These are phyloP conservation scores for Selenicereus undatus DNA, from an alignment of 148 eudicot species.

Conservation along the genomic window DNA sequence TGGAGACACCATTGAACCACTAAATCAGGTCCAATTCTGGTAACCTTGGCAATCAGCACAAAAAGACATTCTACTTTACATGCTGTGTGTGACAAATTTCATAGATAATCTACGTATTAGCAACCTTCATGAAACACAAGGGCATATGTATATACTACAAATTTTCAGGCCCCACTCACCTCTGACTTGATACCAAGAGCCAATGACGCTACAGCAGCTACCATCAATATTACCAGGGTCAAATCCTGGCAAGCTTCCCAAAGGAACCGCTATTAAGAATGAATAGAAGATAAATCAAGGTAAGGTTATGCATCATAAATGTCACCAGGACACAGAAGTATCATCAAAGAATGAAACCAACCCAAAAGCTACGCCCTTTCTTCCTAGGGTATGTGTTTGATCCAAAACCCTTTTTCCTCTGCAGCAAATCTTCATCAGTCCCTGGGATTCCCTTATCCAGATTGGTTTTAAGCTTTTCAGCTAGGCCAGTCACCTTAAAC, in stretches of 20 bases:
- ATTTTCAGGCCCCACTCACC: conserved; percentile 40
- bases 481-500: conserved; percentile 59
- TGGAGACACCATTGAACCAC: not conserved
- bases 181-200: conserved; percentile 91
- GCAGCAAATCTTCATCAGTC: conserved; percentile 50
- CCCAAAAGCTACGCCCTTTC: conserved; percentile 83
- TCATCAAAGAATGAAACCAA: conserved; percentile 15
- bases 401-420: conserved; percentile 65
- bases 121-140: not conserved
- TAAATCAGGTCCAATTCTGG: not conserved
- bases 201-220: conserved; percentile 94
- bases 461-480: conserved; percentile 49
- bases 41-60: not conserved
- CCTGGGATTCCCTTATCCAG: conserved; percentile 70
- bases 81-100: not conserved
- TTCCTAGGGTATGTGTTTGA: conserved; percentile 89
- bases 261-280: conserved; percentile 53
- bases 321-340: not conserved
- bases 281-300: conserved; percentile 1
- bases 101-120: not conserved
- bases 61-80: not conserved
- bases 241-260: conserved; percentile 96
- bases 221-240: conserved; percentile 76
- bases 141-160: not conserved
- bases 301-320: not conserved